These are phyloP conservation scores for Albizia julibrissin DNA, from an alignment of 306 rosid genomes.

Conservation along the genomic window DNA sequence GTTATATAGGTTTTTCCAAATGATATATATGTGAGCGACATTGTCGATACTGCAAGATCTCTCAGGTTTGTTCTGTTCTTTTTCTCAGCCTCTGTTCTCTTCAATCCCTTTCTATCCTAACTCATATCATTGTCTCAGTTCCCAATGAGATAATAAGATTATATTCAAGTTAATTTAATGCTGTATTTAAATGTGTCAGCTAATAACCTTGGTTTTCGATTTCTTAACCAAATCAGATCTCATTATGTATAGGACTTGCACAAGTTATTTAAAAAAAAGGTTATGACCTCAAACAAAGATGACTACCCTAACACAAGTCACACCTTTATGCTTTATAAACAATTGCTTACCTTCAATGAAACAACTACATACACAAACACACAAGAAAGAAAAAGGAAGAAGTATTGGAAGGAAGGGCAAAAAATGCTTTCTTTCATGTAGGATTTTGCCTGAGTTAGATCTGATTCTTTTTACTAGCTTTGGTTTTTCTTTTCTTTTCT, in stretches of 20 bases:
- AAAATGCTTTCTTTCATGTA: not conserved
- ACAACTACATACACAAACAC: not conserved
- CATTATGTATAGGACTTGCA: not conserved
- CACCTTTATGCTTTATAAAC: not conserved
- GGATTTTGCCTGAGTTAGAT: not conserved
- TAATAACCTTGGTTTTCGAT: not conserved
- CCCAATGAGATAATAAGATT: no score
- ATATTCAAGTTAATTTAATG: not conserved
- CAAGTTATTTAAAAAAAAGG: not conserved
- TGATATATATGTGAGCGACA: conserved; percentile 62
- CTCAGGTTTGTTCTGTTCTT: conserved; percentile 55
- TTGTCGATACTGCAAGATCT: conserved; percentile 65
- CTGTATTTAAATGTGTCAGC: not conserved
- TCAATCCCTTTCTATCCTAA: conserved; percentile 20
- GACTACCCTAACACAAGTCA: not conserved
- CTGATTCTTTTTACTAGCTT: not conserved
- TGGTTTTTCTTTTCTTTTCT: no score
- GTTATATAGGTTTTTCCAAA: conserved; percentile 75
- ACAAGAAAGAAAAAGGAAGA: not conserved
- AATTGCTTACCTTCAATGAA: not conserved
- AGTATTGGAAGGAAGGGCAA: not conserved
- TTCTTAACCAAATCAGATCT: not conserved
- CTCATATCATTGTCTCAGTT: conserved; percentile 2
- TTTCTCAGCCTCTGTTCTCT: not conserved
- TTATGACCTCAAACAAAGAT: not conserved